Evolutionary conservation across 139 green algal genomes (phyloP), one percentile per base, ranked within the genome.

Genomic region (Picochlorum sp.): DNA sequence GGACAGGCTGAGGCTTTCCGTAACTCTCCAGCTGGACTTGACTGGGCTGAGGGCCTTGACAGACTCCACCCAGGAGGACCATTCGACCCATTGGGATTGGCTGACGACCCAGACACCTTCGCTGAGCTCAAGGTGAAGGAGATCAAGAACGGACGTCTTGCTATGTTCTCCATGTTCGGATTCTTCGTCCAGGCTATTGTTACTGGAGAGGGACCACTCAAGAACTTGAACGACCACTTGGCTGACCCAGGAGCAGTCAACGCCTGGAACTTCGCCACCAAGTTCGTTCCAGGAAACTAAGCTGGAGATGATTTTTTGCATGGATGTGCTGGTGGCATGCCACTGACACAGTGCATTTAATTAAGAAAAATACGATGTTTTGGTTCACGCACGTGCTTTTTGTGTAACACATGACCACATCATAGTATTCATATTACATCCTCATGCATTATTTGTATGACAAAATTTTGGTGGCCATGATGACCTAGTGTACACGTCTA

Each of bases 191-290:
- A 81, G 70, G 66, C 45, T 54, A 73, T 77, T 45, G 66, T 89
- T 20, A 85, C 78, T 37, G 80, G 79, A 73, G 79, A 86, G 75
- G 82, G 75, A 60, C 77, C 68, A 63, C 69, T 71, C 34, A 61
- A 84, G 62, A 95, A 96, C 82, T 70, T 94, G 67, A 23, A 74
- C 15, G 81, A 88, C 34, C 89, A 95, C 79, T 68, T 94, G 58
- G 75, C 76, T 8, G 77, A 91, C 76, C 88, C 88, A 62, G 57
- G n/a, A 41, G 78, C 63, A 55, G 71, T 73, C 71, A 96, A 95
- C 67, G 87, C 79, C 28, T 91, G 84, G 51, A 75, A 75, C 23
- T 84, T 73, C 61, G 85, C 86, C 62, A 23, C 31, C 13, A 66
- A 66, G 34, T 66, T 66, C 60, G 60, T 62, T 24, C 56, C 56